phyloP scores from a whole-genome alignment of 176 grass and related monocot species.

The Thinopyrum elongatum region DNA sequence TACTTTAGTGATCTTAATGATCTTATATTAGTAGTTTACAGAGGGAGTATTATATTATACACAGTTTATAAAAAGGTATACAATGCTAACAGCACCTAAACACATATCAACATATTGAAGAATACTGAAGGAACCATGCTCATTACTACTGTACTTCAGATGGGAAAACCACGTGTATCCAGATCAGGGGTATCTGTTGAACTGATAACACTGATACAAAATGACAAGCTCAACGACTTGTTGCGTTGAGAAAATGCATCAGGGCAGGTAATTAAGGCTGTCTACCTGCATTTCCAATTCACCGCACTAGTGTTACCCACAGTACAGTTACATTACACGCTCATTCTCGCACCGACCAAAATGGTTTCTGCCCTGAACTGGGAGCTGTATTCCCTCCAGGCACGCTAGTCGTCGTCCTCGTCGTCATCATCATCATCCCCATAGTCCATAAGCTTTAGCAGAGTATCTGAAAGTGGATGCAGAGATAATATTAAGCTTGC shows the following conservation, averaged over 20 bases:
- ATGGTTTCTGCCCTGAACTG: conserved; percentile 48
- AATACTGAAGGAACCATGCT: neutral
- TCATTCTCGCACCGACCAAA: conserved; percentile 52
- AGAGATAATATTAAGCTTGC: neutral
- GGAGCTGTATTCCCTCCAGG: conserved; percentile 21
- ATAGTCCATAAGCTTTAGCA: conserved; percentile 91
- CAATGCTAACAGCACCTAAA: too few species aligned
- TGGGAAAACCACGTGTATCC: neutral
- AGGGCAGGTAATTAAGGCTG: neutral
- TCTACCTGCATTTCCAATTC: neutral
- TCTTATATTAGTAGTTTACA: too few species aligned
- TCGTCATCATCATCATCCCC: conserved; percentile 73
- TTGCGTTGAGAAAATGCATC: conserved; percentile 3
- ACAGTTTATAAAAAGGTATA: too few species aligned
- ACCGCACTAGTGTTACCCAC: neutral
- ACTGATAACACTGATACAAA: neutral
- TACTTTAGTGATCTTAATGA: too few species aligned
- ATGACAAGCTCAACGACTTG: neutral
- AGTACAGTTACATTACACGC: neutral
- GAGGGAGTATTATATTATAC: too few species aligned
- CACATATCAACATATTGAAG: neutral
- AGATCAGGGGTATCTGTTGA: neutral
- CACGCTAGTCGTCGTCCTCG: neutral
- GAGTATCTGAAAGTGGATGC: conserved; percentile 46
- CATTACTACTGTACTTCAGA: neutral